Evolutionary conservation across 805 yeast species (phyloP), one percentile per base, ranked within the genome.

Genomic region (Candida tammaniensis): DNA sequence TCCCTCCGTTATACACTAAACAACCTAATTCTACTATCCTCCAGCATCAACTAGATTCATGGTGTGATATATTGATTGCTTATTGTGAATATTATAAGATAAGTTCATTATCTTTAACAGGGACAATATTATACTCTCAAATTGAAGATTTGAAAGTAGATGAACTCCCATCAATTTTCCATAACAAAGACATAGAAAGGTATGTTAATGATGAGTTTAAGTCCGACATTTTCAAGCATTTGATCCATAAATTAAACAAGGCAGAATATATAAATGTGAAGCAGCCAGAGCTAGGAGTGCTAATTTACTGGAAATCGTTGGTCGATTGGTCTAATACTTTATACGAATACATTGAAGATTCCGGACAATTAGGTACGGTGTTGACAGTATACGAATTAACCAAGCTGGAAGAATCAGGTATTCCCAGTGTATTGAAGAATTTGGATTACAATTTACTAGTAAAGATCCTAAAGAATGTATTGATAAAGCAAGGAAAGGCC

Each of bases 1-100:
- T 88, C 57, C 97, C 97, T 5, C 98, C 98, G 0, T 77, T 91
- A 46, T 91, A 79, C 62, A 93, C 98, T 7, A 72, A 78, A 41
- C 98, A 91, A 59, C 88, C 93, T 15, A 89, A 91, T 48, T 73
- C 79, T 23, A 77, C 84, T 8, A 82, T 93, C 2, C 76, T 85
- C 64, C 70, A 73, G 19, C 80, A 86, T 8, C 98, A 91, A 57
- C 61, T 83, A 11, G 70, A 70, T n/a, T 76, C 83, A 35, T 91
- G 98, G 98, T 62, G 70, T 17, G 65, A 73, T 27, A 58, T 91
- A 17, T 61, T 91, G 0, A 54, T 82, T 7, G 64, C 68, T 5
- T 85, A 76, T 47, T 81, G 94, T 47, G 68, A 74, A 43, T 62
- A 56, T 35, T 61, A 76, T 43, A 65, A 67, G 35, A 67, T 78